Evolutionary conservation across 192 early-diverging fungal species (phyloP).

Genomic region (Chytriomyces sp.): DNA sequence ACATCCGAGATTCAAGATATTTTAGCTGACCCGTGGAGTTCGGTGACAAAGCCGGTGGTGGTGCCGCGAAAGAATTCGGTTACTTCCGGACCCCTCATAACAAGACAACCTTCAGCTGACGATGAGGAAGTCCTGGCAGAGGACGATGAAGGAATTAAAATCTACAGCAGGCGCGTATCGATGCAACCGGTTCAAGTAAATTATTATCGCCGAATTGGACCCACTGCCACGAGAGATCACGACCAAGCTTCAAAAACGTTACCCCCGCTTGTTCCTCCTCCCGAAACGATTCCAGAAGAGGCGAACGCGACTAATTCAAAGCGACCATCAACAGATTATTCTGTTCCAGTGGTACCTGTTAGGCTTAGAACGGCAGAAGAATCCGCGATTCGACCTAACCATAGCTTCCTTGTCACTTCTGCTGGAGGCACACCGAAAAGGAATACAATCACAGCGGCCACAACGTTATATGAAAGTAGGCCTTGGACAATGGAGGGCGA

Average conservation of each 20-base stretch:
- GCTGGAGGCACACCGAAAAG: not conserved
- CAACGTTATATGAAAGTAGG: conserved; percentile 15
- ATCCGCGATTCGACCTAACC: not conserved
- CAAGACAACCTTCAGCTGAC: no score
- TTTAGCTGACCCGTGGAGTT: no score
- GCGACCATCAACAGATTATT: not conserved
- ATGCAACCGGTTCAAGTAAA: conserved; percentile 18
- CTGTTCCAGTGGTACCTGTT: not conserved
- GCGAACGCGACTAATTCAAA: not conserved
- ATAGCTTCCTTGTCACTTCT: not conserved
- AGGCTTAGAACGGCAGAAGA: not conserved
- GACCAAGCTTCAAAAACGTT: not conserved
- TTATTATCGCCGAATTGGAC: conserved; percentile 12
- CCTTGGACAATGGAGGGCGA: conserved; percentile 5
- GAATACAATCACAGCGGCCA: conserved; percentile 5
- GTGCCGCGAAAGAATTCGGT: no score
- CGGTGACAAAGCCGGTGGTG: no score
- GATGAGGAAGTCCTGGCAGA: conserved; percentile 2
- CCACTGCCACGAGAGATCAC: not conserved
- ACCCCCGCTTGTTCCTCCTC: not conserved
- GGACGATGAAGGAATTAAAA: conserved; percentile 11
- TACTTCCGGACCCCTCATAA: no score
- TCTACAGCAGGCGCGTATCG: conserved; percentile 4
- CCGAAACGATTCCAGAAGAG: not conserved
- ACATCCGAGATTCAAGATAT: no score